These are phyloP conservation scores for Westerdykella aurantiaca DNA, from an alignment of 2,329 filamentous ascomycete species.

Conservation along the genomic window DNA sequence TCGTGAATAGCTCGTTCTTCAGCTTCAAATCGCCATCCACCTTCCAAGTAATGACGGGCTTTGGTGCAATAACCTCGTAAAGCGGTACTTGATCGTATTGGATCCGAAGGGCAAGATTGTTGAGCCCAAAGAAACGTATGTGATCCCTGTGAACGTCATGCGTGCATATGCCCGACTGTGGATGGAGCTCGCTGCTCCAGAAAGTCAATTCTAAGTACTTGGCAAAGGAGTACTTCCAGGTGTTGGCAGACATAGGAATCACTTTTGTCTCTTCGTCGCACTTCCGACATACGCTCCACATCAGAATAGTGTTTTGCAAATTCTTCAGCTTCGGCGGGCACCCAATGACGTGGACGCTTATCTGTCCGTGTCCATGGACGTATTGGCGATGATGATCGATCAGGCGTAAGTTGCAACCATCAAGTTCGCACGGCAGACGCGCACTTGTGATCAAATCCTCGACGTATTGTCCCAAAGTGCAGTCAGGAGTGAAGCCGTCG, in stretches of 20 bases:
- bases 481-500: slow-evolving; percentile 71
- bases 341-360: slow-evolving; percentile 84
- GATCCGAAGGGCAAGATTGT: slow-evolving; percentile 77
- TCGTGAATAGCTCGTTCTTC: slow-evolving; percentile 84
- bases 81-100: slow-evolving; percentile 91
- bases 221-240: slow-evolving; percentile 97
- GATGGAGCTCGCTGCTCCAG: slow-evolving; percentile 80
- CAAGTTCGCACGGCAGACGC: slow-evolving; percentile 70
- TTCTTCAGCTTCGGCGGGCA: slow-evolving; percentile 61
- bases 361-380: slow-evolving; percentile 89
- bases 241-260: slow-evolving; percentile 84
- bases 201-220: slow-evolving; percentile 98
- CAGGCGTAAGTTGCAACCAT: slow-evolving; percentile 84
- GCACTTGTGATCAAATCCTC: slow-evolving; percentile 79
- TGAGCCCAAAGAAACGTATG: slow-evolving; percentile 84
- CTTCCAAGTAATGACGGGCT: slow-evolving; percentile 91
- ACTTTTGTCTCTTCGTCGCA: slow-evolving; percentile 88
- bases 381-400: slow-evolving; percentile 92
- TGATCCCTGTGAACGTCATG: slow-evolving; percentile 93
- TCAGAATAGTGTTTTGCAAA: slow-evolving; percentile 71
- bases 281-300: slow-evolving; percentile 96
- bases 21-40: slow-evolving; percentile 88
- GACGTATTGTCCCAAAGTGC: slow-evolving; percentile 89
- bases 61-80: slow-evolving; percentile 88
- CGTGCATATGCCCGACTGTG: slow-evolving; percentile 68